Percentiles rank a stretch among this genome's conserved stretches.
Conservation (phyloP, 306 rosid species). For the Fragaria iinumae region DNA sequence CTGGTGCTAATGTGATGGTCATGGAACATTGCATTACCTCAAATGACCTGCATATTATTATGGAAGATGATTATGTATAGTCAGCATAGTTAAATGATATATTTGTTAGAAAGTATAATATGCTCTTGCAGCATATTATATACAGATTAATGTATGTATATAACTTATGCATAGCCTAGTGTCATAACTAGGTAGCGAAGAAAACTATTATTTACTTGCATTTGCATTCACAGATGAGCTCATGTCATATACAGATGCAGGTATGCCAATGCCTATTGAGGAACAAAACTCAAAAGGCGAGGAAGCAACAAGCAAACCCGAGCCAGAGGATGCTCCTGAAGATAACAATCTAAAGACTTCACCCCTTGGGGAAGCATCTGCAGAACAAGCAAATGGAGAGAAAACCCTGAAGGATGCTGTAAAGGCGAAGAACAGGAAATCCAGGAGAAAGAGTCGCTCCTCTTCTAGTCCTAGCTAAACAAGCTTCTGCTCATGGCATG, state of each 20-base stretch:
- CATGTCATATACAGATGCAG: constrained; percentile 28
- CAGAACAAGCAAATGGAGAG: constrained; percentile 38
- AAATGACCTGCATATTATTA: background rate
- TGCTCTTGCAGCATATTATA: background rate
- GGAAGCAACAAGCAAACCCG: constrained; percentile 14
- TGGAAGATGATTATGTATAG: background rate
- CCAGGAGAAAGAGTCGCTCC: constrained; percentile 47
- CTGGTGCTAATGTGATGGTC: background rate
- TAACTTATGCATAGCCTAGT: background rate
- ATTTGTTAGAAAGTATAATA: background rate
- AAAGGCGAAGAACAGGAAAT: constrained; percentile 59
- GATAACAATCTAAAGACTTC: constrained; percentile 34
- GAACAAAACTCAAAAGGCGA: constrained; percentile 34
- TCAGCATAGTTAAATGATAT: background rate
- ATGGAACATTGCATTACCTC: background rate
- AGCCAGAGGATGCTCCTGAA: constrained; percentile 41
- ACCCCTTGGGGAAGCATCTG: constrained; percentile 26
- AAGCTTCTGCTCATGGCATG: background rate
- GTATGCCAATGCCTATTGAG: constrained; percentile 32
- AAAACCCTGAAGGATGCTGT: constrained; percentile 80
- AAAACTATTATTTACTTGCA: background rate
- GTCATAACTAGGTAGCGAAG: background rate
- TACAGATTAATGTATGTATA: background rate
- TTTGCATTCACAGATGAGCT: background rate
- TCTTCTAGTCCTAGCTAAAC: constrained; percentile 43